Evolutionary conservation across 805 yeast species (phyloP).

Genomic region (Cyberlindnera meyerae): DNA sequence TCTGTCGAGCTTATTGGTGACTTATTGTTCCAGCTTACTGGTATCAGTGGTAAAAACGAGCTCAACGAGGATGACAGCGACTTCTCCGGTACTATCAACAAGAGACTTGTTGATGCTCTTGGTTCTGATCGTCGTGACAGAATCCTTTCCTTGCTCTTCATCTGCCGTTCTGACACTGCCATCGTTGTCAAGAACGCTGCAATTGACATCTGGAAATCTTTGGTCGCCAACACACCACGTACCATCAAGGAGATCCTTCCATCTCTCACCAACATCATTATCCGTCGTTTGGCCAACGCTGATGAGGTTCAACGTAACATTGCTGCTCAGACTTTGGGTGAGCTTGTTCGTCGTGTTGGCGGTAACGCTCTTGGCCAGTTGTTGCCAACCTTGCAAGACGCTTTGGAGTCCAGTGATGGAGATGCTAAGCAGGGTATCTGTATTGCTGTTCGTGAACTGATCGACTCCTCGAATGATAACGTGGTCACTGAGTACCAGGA

Average conservation of each 20-base stretch:
- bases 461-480: constrained; percentile 64
- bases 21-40: constrained; percentile 87
- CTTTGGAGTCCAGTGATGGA: constrained; percentile 56
- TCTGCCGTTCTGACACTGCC: constrained; percentile 89
- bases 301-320: constrained; percentile 76
- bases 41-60: constrained; percentile 75
- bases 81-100: constrained; percentile 47
- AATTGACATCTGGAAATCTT: constrained; percentile 92
- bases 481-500: constrained; percentile 61
- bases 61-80: constrained; percentile 50
- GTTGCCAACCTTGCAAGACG: constrained; percentile 75
- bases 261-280: constrained; percentile 71
- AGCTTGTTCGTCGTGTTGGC: constrained; percentile 90
- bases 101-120: constrained; percentile 66
- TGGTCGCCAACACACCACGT: constrained; percentile 93
- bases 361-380: constrained; percentile 77
- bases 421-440: constrained; percentile 95
- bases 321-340: constrained; percentile 93
- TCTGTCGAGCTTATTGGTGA: constrained; percentile 96
- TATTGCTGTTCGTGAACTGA: constrained; percentile 82
- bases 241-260: constrained; percentile 91
- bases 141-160: constrained; percentile 77
- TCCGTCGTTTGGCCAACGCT: constrained; percentile 76
- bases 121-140: constrained; percentile 89
- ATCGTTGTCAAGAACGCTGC: constrained; percentile 86